phyloP scores from a whole-genome alignment of 129 eudicot genomes.

The Artemisia argyi region DNA sequence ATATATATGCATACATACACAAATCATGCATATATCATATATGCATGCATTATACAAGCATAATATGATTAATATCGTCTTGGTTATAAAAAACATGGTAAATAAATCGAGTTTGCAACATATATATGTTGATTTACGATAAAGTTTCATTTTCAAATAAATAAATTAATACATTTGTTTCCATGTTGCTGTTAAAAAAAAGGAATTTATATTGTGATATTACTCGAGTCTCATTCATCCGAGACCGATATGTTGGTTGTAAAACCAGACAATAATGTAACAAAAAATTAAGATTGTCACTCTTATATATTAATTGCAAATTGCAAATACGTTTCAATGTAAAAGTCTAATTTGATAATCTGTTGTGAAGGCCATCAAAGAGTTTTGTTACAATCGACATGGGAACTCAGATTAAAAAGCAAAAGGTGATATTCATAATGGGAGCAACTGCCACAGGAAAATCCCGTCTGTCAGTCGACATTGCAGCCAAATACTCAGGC shows the following conservation, averaged over 20 bases:
- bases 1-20: background rate
- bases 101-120: background rate
- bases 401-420: slow-evolving; percentile 8
- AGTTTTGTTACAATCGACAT: background rate
- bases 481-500: slow-evolving; percentile 24
- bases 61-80: background rate
- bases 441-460: slow-evolving; percentile 39
- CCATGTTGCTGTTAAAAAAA: background rate
- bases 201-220: too few species aligned
- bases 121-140: background rate
- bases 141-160: background rate
- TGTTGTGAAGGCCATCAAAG: background rate
- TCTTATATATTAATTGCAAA: too few species aligned
- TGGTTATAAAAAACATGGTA: background rate
- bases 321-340: too few species aligned
- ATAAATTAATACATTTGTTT: background rate
- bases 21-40: too few species aligned
- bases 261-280: too few species aligned
- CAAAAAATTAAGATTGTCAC: too few species aligned
- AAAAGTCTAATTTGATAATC: background rate
- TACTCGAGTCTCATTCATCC: too few species aligned
- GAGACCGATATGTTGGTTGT: too few species aligned
- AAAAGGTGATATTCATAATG: slow-evolving; percentile 22
- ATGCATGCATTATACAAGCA: background rate
- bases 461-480: slow-evolving; percentile 32